These are phyloP conservation scores for Podospora australis DNA, from an alignment of 495 filamentous ascomycete species.

Conservation along the genomic window DNA sequence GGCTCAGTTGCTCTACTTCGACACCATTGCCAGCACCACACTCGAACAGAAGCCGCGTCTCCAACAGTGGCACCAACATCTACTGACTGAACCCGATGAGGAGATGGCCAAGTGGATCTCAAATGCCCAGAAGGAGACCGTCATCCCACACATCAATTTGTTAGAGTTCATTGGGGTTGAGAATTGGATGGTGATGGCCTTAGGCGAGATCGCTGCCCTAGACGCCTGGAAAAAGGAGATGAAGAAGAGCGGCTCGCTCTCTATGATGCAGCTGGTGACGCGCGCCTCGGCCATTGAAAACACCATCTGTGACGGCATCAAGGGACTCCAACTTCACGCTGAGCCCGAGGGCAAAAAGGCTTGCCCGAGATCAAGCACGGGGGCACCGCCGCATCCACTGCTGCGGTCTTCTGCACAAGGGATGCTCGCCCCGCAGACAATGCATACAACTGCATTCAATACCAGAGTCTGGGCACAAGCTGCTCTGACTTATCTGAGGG, in stretches of 20 bases:
- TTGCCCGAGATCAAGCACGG: background rate
- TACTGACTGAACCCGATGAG: slow-evolving; percentile 24
- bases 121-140: slow-evolving; percentile 11
- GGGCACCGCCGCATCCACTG: slow-evolving; percentile 6
- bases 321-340: slow-evolving; percentile 1
- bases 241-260: slow-evolving; percentile 35
- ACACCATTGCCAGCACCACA: slow-evolving; percentile 43
- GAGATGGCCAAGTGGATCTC: slow-evolving; percentile 13
- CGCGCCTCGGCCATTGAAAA: slow-evolving; percentile 37
- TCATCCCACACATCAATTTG: slow-evolving; percentile 30
- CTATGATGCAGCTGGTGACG: slow-evolving; percentile 38
- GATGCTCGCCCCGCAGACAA: background rate
- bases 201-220: slow-evolving; percentile 43
- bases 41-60: slow-evolving; percentile 37
- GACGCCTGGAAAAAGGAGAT: slow-evolving; percentile 45
- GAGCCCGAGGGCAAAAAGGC: background rate
- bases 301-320: slow-evolving; percentile 25
- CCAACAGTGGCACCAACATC: slow-evolving; percentile 29
- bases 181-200: slow-evolving; percentile 41
- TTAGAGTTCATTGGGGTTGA: slow-evolving; percentile 37
- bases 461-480: slow-evolving; percentile 44
- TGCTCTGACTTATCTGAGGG: slow-evolving; percentile 40
- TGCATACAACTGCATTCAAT: slow-evolving; percentile 4
- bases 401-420: slow-evolving; percentile 5
- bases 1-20: slow-evolving; percentile 41